Base-by-base conservation (phyloP, 305 asterid genomes). In the Ilex paraguariensis region DNA sequence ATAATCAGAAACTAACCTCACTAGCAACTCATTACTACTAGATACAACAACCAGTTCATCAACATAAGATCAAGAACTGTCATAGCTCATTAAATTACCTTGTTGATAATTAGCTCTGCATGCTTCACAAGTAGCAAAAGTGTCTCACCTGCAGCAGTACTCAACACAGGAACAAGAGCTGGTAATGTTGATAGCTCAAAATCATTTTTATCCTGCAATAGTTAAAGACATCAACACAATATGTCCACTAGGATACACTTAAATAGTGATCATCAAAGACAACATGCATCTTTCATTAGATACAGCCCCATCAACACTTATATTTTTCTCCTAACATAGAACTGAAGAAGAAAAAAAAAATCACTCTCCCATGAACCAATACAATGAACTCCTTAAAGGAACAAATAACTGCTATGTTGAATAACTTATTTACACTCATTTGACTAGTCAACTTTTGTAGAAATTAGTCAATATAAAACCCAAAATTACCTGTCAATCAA, bases 121-220 rank as follows among this genome's bases (percentile, higher is more conserved):
- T 86, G 95, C 93, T 84, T 93, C 83, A 90, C 90, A 55, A 93
- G 96, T 57, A 90, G 81, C 87, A 93, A 67, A 46, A 93, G 79
- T 70, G 99, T 90, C 71, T 93, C 99, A 65, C 97, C 99, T 66
- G 90, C 79, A 57, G 97, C 97, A 21, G 82, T 79, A 79, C 62
- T 88, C 66, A 93, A 78, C 70, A 93, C 99, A 70, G 99, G 97
- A 77, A 87, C 88, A 70, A 93, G 97, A 68, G 97, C 95, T 65
- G 99, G 99, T n/a, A 93, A 81, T 68, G 96, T 93, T 54, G 97
- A 87, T 63, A 82, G 78, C 79, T 84, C 99, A 81, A 93, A 93
- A 81, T 93, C 99, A 73, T 69, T 82, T 88, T 84, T 93, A 72
- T 93, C 97, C 99, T 93, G 85, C 77, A 79, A 69, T 56, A 79